Conservation (phyloP, 2,329 filamentous ascomycete genomes). For the Onygenales sp. region DNA sequence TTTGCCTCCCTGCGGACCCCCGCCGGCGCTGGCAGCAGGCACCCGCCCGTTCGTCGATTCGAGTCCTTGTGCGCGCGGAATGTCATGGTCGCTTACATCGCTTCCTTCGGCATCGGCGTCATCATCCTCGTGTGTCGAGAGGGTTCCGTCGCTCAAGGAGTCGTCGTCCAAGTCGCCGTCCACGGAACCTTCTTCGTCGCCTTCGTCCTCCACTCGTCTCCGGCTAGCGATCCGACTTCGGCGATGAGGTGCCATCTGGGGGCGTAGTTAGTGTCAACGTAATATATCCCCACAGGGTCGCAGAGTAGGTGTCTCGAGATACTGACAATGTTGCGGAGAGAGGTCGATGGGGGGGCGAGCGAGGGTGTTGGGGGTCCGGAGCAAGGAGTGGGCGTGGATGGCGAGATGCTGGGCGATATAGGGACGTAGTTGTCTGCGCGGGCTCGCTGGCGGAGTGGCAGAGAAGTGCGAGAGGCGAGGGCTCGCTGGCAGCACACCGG, state of each 20-base stretch:
- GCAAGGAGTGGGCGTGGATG: background rate
- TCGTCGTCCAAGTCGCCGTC: constrained; percentile 48
- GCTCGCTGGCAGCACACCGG: no score
- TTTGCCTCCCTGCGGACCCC: constrained; percentile 24
- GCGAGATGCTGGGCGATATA: background rate
- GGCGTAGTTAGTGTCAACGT: background rate
- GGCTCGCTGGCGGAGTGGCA: background rate
- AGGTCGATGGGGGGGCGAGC: background rate
- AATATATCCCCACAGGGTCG: background rate
- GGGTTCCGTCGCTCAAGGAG: constrained; percentile 54
- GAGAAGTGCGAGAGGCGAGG: no score
- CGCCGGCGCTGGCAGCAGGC: constrained; percentile 17
- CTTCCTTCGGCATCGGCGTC: constrained; percentile 52
- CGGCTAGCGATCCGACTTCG: constrained; percentile 36
- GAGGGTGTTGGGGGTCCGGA: background rate
- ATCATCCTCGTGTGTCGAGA: constrained; percentile 47
- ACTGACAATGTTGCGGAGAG: background rate
- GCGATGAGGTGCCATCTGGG: constrained; percentile 32
- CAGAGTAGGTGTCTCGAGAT: background rate
- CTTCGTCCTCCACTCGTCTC: constrained; percentile 37
- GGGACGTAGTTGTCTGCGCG: no score
- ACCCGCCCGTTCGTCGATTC: constrained; percentile 17
- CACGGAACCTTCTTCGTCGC: constrained; percentile 40
- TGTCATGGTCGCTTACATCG: constrained; percentile 46
- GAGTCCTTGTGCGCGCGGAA: constrained; percentile 15